Evolutionary conservation across 2,329 filamentous ascomycete genomes (phyloP).

Genomic region (Venturia asperata): DNA sequence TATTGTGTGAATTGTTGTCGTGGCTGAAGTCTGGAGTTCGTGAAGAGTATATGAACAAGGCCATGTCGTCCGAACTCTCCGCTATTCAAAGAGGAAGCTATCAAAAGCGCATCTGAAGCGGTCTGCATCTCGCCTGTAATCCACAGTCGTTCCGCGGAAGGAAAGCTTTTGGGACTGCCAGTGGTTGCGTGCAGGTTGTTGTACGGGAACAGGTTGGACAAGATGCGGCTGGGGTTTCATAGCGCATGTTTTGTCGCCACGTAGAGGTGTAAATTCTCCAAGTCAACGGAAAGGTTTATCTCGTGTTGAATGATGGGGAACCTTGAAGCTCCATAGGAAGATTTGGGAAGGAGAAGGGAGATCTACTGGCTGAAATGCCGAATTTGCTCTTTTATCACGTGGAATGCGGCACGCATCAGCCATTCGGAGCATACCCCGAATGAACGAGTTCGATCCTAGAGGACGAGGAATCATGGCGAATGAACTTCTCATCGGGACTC

Average conservation of each 20-base stretch:
- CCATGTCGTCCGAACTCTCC: background rate
- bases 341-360: no score
- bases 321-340: no score
- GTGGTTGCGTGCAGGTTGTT: slow-evolving; percentile 9
- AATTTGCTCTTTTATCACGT: no score
- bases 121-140: background rate
- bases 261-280: background rate
- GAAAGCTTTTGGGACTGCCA: background rate
- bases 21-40: background rate
- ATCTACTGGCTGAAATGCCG: no score
- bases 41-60: background rate
- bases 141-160: background rate
- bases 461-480: no score
- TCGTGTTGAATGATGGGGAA: background rate
- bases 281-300: background rate
- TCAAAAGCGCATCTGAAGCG: background rate
- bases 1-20: background rate
- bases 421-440: no score
- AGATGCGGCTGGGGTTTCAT: background rate
- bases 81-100: background rate
- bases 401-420: no score
- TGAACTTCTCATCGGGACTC: background rate
- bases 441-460: no score
- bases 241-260: background rate
- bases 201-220: slow-evolving; percentile 8